These are phyloP conservation scores for Citrus unshiu DNA, from an alignment of 345 rosid species.

Conservation along the genomic window DNA sequence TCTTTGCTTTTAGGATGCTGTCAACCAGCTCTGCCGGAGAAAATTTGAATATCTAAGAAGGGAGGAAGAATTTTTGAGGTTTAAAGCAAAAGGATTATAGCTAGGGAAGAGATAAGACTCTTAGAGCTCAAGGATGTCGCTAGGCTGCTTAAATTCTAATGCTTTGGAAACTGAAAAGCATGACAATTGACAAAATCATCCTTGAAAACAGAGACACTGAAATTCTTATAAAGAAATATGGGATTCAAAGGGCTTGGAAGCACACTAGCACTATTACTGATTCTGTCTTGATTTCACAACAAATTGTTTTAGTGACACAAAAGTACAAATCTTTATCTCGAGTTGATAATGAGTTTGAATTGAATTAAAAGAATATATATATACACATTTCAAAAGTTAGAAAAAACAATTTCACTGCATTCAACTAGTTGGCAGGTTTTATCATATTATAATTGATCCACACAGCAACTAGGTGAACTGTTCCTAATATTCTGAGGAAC, in stretches of 20 bases:
- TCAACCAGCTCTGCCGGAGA: neutral
- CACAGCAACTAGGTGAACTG: neutral
- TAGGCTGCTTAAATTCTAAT: neutral
- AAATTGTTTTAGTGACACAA: neutral
- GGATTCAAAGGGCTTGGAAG: neutral
- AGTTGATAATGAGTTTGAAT: too few species aligned
- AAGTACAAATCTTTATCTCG: too few species aligned
- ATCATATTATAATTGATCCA: neutral
- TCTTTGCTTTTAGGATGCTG: neutral
- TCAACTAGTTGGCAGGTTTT: neutral
- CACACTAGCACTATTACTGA: neutral
- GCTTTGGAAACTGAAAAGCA: neutral
- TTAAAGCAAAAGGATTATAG: neutral
- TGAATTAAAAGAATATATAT: too few species aligned
- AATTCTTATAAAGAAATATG: neutral
- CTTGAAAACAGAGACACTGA: neutral
- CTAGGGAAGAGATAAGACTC: neutral
- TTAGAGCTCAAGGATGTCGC: neutral
- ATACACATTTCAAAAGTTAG: neutral
- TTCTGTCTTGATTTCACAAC: neutral
- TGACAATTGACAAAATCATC: neutral
- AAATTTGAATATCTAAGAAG: neutral
- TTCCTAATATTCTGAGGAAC: neutral
- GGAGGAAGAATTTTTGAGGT: neutral
- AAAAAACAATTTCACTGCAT: neutral